phyloP scores from a whole-genome alignment of 2,329 filamentous ascomycete genomes.

The Fusarium sp. region DNA sequence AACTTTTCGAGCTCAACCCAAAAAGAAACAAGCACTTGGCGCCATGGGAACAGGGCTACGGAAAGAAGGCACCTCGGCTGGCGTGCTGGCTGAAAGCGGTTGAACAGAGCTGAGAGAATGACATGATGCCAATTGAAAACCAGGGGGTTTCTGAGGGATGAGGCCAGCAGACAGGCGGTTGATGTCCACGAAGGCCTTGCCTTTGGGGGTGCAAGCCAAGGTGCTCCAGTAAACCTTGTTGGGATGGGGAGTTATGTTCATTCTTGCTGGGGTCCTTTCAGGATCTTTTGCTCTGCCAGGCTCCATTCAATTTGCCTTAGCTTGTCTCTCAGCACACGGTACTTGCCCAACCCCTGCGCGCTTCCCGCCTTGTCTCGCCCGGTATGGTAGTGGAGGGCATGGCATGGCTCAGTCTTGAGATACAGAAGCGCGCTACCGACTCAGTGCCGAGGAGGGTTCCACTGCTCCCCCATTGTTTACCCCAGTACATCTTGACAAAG shows the following conservation, averaged over 20 bases:
- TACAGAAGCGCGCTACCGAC: conserved; percentile 42
- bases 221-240: conserved; percentile 26
- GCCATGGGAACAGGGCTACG: conserved; percentile 25
- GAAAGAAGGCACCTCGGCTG: conserved; percentile 25
- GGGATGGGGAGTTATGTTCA: conserved; percentile 20
- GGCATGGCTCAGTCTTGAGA: conserved; percentile 29
- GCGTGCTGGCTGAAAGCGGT: not conserved
- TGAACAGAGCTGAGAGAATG: conserved; percentile 11
- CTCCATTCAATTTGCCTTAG: conserved; percentile 33
- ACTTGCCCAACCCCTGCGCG: conserved; percentile 42
- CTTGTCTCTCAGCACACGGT: conserved; percentile 36
- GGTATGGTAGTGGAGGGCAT: not conserved
- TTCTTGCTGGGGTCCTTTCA: conserved; percentile 24
- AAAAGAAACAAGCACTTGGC: conserved; percentile 25
- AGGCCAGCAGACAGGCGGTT: conserved; percentile 13
- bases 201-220: not conserved
- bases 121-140: not conserved
- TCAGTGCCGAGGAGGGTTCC: conserved; percentile 43
- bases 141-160: conserved; percentile 20
- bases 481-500: conserved; percentile 34
- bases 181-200: not conserved
- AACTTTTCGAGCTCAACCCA: conserved; percentile 10
- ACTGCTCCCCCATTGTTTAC: conserved; percentile 36
- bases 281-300: conserved; percentile 41
- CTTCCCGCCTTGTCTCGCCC: conserved; percentile 40